These are phyloP conservation scores for Sporothrix phasma DNA, from an alignment of 2,329 filamentous ascomycete species.

Conservation along the genomic window DNA sequence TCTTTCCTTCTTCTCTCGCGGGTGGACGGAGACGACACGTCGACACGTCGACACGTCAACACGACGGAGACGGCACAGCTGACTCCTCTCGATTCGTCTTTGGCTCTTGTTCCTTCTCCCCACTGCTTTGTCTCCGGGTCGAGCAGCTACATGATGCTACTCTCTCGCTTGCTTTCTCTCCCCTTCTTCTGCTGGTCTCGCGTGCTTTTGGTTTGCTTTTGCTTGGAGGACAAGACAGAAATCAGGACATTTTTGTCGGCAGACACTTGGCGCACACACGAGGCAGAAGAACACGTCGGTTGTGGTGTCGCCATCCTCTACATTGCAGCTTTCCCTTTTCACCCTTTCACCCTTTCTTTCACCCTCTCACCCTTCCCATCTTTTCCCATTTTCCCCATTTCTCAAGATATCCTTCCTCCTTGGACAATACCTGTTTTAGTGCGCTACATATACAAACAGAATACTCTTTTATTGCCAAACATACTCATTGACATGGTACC, in stretches of 20 bases:
- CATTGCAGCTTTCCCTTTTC: too few relatives aligned
- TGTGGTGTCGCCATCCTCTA: too few relatives aligned
- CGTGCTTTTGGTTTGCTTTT: too few relatives aligned
- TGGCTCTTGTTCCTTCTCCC: neutral
- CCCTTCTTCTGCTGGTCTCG: neutral
- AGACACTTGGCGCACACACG: neutral
- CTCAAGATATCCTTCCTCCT: slow-evolving; percentile 4
- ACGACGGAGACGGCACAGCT: neutral
- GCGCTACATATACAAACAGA: neutral
- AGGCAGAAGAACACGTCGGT: too few relatives aligned
- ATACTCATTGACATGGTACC: too few relatives aligned
- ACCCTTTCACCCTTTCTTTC: too few relatives aligned
- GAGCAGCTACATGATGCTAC: neutral
- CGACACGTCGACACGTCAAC: too few relatives aligned
- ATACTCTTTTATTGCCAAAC: too few relatives aligned
- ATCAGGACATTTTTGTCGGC: neutral
- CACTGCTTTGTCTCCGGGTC: neutral
- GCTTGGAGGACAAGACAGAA: neutral
- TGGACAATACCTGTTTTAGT: neutral
- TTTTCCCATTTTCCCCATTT: too few relatives aligned
- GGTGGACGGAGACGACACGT: too few relatives aligned
- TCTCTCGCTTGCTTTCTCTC: neutral
- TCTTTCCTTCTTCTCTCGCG: too few relatives aligned
- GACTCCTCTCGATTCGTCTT: neutral
- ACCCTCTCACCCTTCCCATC: too few relatives aligned